Percentiles rank a stretch among this genome's conserved stretches.
phyloP scores from a whole-genome alignment of 768 basidiomycete genomes.

The Rhodotorula toruloides region DNA sequence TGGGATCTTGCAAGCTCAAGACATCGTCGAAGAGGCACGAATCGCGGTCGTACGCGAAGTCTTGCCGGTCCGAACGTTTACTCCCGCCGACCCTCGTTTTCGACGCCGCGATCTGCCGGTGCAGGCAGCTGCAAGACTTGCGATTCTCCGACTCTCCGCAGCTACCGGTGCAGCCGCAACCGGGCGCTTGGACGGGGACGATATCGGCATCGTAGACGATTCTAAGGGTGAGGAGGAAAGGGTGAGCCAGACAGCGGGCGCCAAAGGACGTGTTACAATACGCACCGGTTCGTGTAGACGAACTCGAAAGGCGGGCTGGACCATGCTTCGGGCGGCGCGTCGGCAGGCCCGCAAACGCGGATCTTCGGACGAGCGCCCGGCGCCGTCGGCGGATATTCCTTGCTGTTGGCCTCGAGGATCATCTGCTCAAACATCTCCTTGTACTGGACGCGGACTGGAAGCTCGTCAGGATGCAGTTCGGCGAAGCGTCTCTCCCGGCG shows the following conservation, averaged over 20 bases:
- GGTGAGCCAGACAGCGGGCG: neutral
- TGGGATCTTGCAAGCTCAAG: neutral
- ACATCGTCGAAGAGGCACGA: neutral
- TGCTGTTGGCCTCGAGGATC: constrained; percentile 2
- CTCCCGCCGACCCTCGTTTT: neutral
- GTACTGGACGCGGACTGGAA: constrained; percentile 5
- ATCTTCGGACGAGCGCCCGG: neutral
- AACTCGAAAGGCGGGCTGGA: constrained; percentile 27
- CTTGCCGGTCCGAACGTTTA: neutral
- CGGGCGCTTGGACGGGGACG: constrained; percentile 19
- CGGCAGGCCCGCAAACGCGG: constrained; percentile 7
- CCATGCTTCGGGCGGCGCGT: neutral
- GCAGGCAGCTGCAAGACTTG: neutral
- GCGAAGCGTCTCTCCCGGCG: neutral
- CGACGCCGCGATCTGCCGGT: constrained; percentile 11
- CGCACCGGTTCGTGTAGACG: constrained; percentile 30
- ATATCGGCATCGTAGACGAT: constrained; percentile 25
- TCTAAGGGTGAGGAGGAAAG: neutral
- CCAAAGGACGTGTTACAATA: no score
- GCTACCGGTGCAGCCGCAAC: constrained; percentile 26
- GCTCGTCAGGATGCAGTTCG: neutral
- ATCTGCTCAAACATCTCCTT: constrained; percentile 9
- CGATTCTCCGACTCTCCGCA: constrained; percentile 15
- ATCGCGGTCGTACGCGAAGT: constrained; percentile 18
- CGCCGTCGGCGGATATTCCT: neutral